Evolutionary conservation across 257 asterid species (phyloP).

Genomic region (Knoxia roxburghii): DNA sequence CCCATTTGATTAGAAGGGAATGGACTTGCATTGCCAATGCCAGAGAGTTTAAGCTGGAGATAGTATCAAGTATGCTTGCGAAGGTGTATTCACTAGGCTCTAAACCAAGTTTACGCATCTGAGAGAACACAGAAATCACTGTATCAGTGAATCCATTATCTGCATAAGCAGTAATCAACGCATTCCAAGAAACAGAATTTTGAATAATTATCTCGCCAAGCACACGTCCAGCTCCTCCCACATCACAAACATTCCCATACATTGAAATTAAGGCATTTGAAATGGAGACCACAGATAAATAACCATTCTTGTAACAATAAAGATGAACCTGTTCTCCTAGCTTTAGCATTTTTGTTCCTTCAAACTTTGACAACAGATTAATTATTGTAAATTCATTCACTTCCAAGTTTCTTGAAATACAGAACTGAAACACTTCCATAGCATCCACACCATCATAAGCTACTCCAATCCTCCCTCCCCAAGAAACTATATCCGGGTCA

Average conservation of each 20-base stretch:
- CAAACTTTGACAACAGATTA: conserved; percentile 11
- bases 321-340: conserved; percentile 15
- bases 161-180: conserved; percentile 17
- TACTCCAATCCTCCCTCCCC: conserved; percentile 18
- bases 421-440: conserved; percentile 1
- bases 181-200: conserved; percentile 22
- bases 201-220: conserved; percentile 12
- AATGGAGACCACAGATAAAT: conserved; percentile 4
- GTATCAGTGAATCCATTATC: conserved; percentile 4
- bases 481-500: conserved; percentile 20
- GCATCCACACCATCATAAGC: conserved; percentile 21
- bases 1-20: conserved; percentile 17
- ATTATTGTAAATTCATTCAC: conserved; percentile 18
- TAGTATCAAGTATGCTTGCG: conserved; percentile 17
- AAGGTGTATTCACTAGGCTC: conserved; percentile 17
- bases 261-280: conserved; percentile 23
- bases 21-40: conserved; percentile 17
- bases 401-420: conserved; percentile 11
- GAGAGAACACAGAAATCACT: conserved; percentile 14
- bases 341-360: conserved; percentile 1
- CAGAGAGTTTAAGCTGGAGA: conserved; percentile 1
- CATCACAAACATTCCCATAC: conserved; percentile 18
- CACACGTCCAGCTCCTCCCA: conserved; percentile 10
- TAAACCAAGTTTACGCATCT: conserved; percentile 12
- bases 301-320: conserved; percentile 10